Conservation (phyloP, 345 rosid genomes). For the Populus nigra region DNA sequence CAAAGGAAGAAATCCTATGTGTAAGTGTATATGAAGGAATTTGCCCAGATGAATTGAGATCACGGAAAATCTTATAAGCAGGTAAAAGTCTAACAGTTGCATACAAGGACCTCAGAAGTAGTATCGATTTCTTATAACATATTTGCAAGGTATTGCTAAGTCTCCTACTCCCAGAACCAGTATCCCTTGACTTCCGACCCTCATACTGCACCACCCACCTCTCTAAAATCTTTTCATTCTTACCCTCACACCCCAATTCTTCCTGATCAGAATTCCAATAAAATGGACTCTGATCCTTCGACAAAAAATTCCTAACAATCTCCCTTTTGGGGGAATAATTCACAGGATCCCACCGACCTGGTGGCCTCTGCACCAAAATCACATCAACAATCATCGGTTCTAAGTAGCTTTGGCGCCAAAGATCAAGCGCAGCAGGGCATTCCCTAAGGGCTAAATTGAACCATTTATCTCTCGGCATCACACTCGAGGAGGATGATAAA, state of each 20-base stretch:
- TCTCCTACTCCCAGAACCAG: conserved; percentile 56
- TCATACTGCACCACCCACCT: conserved; percentile 92
- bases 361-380: conserved; percentile 56
- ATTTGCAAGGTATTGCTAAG: conserved; percentile 53
- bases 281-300: conserved; percentile 41
- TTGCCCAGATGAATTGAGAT: conserved; percentile 71
- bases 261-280: conserved; percentile 67
- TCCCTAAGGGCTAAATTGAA: conserved; percentile 89
- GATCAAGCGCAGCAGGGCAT: conserved; percentile 76
- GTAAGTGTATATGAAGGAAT: conserved; percentile 54
- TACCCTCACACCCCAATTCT: conserved; percentile 47
- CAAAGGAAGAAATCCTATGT: conserved; percentile 75
- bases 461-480: conserved; percentile 88
- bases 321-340: conserved; percentile 46
- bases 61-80: conserved; percentile 77
- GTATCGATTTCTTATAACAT: conserved; percentile 71
- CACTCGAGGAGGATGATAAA: conserved; percentile 65
- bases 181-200: conserved; percentile 55
- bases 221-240: conserved; percentile 74
- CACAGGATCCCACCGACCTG: conserved; percentile 43
- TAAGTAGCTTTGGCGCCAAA: conserved; percentile 62
- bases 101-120: conserved; percentile 85
- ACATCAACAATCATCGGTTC: conserved; percentile 90
- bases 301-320: conserved; percentile 47
- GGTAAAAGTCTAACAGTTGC: conserved; percentile 82